A percentile compares a stretch with the other conserved stretches of the same genome.
Conservation (phyloP, 768 basidiomycete species). For the Hydnomerulius pinastri region DNA sequence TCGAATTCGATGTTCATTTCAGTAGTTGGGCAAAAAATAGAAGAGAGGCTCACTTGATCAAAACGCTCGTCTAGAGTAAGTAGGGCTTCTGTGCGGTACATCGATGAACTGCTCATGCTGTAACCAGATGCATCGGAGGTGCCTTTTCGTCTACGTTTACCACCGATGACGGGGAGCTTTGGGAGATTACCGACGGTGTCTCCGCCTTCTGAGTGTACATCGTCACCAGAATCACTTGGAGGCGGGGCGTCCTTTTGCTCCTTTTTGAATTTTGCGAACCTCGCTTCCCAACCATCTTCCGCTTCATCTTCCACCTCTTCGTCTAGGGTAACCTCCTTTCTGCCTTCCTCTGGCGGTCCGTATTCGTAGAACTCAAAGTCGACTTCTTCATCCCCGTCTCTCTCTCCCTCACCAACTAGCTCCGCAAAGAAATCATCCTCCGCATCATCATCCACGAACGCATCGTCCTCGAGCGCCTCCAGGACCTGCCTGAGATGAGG, state of each 20-base stretch:
- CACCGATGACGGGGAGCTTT: constrained; percentile 75
- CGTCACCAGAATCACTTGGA: constrained; percentile 49
- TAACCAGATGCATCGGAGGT: constrained; percentile 89
- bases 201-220: constrained; percentile 62
- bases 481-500: constrained; percentile 90
- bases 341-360: constrained; percentile 21
- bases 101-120: constrained; percentile 96
- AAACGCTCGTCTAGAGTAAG: constrained; percentile 91
- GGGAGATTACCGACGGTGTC: constrained; percentile 84
- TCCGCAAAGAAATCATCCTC: constrained; percentile 79
- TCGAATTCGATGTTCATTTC: background rate
- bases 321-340: constrained; percentile 15
- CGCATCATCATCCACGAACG: constrained; percentile 79
- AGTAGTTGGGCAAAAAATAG: background rate
- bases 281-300: constrained; percentile 67
- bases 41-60: constrained; percentile 66
- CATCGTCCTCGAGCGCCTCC: constrained; percentile 95
- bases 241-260: constrained; percentile 32
- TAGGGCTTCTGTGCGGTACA: constrained; percentile 89
- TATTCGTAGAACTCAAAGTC: constrained; percentile 70
- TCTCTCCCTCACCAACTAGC: constrained; percentile 72
- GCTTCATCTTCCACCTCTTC: constrained; percentile 38
- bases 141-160: constrained; percentile 69
- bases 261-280: constrained; percentile 79
- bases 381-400: constrained; percentile 56